These are phyloP conservation scores for Alternaria brassicae DNA, from an alignment of 2,329 filamentous ascomycete genomes.

Conservation along the genomic window DNA sequence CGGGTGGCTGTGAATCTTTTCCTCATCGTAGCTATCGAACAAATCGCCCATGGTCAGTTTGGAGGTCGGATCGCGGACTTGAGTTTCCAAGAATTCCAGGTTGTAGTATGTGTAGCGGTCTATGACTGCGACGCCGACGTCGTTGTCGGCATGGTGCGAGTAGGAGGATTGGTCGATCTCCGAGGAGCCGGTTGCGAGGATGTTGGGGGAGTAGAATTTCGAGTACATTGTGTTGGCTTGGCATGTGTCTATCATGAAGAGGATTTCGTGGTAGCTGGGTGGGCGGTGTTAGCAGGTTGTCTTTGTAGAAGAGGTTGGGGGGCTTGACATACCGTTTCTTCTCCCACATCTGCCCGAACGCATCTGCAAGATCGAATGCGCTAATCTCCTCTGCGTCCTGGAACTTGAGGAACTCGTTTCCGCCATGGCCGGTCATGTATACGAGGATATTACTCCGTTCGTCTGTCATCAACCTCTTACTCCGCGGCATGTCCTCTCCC, in stretches of 20 bases:
- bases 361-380: constrained; percentile 93
- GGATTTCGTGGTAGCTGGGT: constrained; percentile 85
- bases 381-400: constrained; percentile 98
- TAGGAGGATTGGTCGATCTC: constrained; percentile 97
- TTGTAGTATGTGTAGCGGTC: constrained; percentile 99
- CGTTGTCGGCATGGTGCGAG: constrained; percentile 96
- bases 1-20: constrained; percentile 91
- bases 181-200: constrained; percentile 95
- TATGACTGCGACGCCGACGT: constrained; percentile 97
- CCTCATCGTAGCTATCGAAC: constrained; percentile 94
- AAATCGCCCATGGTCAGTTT: constrained; percentile 92
- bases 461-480: constrained; percentile 92
- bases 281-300: constrained; percentile 1
- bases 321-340: constrained; percentile 76
- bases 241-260: constrained; percentile 99
- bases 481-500: constrained; percentile 91
- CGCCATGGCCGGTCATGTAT: constrained; percentile 98
- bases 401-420: constrained; percentile 98
- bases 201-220: constrained; percentile 97
- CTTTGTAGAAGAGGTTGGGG: not conserved
- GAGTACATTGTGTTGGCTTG: constrained; percentile 99
- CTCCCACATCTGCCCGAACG: constrained; percentile 99
- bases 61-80: constrained; percentile 83
- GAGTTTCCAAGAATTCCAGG: constrained; percentile 91
- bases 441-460: constrained; percentile 96